Conservation (phyloP, 805 yeast genomes). For the Kurtzmaniella fragi region DNA sequence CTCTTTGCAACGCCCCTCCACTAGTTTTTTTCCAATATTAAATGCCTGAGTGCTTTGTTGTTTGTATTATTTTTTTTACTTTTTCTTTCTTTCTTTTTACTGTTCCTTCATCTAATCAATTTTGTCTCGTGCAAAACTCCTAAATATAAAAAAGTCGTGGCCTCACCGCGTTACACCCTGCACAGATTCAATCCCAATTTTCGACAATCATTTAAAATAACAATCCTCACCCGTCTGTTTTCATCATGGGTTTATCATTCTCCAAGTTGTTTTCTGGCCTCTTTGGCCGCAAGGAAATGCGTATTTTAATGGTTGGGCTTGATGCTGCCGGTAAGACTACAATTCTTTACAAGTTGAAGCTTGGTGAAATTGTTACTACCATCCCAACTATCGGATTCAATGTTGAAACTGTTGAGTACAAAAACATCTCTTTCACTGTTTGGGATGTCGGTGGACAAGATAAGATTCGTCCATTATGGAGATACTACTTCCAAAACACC, state of each 20-base stretch:
- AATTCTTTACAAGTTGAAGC: slow-evolving; percentile 38
- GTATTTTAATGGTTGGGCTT: slow-evolving; percentile 41
- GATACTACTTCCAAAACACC: slow-evolving; percentile 40
- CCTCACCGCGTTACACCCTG: too few species aligned
- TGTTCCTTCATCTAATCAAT: too few species aligned
- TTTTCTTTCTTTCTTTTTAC: too few species aligned
- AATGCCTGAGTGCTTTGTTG: too few species aligned
- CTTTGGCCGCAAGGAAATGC: slow-evolving; percentile 39
- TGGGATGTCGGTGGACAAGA: slow-evolving; percentile 45
- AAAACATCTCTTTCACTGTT: slow-evolving; percentile 38
- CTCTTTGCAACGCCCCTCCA: too few species aligned
- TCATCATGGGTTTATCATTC: slow-evolving; percentile 32
- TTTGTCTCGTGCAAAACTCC: too few species aligned
- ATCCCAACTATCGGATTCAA: slow-evolving; percentile 41
- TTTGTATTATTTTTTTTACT: too few species aligned
- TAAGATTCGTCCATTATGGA: slow-evolving; percentile 40
- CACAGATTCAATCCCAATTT: too few species aligned
- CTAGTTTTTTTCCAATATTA: too few species aligned
- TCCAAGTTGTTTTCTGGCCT: slow-evolving; percentile 37
- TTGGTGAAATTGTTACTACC: slow-evolving; percentile 39
- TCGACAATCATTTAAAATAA: too few species aligned
- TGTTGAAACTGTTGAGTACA: slow-evolving; percentile 40
- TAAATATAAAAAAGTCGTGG: too few species aligned
- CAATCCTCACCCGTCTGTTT: too few species aligned
- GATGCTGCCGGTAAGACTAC: slow-evolving; percentile 42